phyloP scores from a whole-genome alignment of 1,139 yeast genomes.

The Spathaspora sp. region DNA sequence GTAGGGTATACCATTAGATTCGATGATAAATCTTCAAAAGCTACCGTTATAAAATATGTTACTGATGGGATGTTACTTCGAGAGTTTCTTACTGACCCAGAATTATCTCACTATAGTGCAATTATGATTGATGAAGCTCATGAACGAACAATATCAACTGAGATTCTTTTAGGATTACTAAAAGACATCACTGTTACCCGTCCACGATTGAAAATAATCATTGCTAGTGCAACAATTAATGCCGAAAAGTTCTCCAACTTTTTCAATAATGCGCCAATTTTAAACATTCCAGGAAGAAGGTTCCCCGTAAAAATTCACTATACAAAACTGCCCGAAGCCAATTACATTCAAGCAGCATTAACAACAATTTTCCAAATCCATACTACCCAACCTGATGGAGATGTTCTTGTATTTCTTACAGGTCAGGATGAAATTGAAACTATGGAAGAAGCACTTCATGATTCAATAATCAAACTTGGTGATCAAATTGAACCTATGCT shows the following conservation, averaged over 20 bases:
- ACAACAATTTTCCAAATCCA: conserved; percentile 81
- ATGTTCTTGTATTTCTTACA: conserved; percentile 84
- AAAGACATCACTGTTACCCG: conserved; percentile 68
- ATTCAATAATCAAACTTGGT: conserved; percentile 66
- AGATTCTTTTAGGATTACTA: conserved; percentile 77
- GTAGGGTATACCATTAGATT: conserved; percentile 90
- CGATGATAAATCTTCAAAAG: conserved; percentile 66
- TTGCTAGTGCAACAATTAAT: conserved; percentile 94
- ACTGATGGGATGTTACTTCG: conserved; percentile 94
- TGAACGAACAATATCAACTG: conserved; percentile 91
- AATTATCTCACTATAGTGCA: conserved; percentile 66
- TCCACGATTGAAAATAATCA: conserved; percentile 67
- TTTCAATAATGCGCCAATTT: conserved; percentile 82
- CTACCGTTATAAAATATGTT: conserved; percentile 77
- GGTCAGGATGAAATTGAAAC: conserved; percentile 95
- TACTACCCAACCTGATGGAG: conserved; percentile 69
- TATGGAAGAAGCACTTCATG: conserved; percentile 68
- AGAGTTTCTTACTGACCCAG: conserved; percentile 79
- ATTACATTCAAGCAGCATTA: conserved; percentile 84
- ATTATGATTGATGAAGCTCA: conserved; percentile 97
- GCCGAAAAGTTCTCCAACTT: conserved; percentile 80
- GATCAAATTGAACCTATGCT: conserved; percentile 61
- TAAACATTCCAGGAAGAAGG: conserved; percentile 84
- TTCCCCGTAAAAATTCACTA: conserved; percentile 88
- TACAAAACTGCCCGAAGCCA: conserved; percentile 85